phyloP scores from a whole-genome alignment of 768 basidiomycete genomes.

The Peribolospora kevripleyi region DNA sequence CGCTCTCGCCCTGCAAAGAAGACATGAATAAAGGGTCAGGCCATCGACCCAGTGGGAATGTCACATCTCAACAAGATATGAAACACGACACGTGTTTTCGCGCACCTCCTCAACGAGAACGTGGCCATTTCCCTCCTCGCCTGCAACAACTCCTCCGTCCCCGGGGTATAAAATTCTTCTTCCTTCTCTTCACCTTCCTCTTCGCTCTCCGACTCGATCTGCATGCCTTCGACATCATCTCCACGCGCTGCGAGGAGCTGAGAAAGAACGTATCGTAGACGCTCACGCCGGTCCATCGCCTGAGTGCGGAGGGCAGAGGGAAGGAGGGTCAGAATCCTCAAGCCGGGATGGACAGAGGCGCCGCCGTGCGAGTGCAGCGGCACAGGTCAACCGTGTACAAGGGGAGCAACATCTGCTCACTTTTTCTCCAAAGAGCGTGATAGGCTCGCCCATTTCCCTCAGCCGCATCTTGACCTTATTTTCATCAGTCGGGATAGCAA shows the following conservation, averaged over 20 bases:
- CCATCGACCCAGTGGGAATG: constrained; percentile 47
- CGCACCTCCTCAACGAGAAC: constrained; percentile 84
- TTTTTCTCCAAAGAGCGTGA: constrained; percentile 90
- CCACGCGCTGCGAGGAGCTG: constrained; percentile 77
- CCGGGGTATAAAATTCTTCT: constrained; percentile 88
- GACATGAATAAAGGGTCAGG: constrained; percentile 24
- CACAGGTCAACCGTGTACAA: background rate
- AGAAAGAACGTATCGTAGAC: constrained; percentile 77
- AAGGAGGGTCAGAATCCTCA: no score
- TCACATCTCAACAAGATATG: constrained; percentile 23
- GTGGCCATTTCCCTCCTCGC: constrained; percentile 68
- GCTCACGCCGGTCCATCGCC: constrained; percentile 88
- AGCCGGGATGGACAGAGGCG: no score
- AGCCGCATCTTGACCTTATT: constrained; percentile 68
- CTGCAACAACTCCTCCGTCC: constrained; percentile 61
- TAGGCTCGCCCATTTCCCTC: constrained; percentile 83
- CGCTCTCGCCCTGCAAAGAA: constrained; percentile 65
- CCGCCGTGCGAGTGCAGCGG: no score
- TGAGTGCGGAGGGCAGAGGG: constrained; percentile 16
- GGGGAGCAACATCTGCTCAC: constrained; percentile 28
- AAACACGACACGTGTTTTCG: constrained; percentile 27
- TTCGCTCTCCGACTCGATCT: constrained; percentile 33
- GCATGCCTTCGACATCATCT: constrained; percentile 37
- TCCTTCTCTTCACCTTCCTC: constrained; percentile 27
- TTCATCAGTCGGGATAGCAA: constrained; percentile 95